A percentile compares a stretch with the other conserved stretches of the same genome.
Conservation (phyloP, 495 filamentous ascomycete genomes). For the Hypomontagnella submonticulosa region DNA sequence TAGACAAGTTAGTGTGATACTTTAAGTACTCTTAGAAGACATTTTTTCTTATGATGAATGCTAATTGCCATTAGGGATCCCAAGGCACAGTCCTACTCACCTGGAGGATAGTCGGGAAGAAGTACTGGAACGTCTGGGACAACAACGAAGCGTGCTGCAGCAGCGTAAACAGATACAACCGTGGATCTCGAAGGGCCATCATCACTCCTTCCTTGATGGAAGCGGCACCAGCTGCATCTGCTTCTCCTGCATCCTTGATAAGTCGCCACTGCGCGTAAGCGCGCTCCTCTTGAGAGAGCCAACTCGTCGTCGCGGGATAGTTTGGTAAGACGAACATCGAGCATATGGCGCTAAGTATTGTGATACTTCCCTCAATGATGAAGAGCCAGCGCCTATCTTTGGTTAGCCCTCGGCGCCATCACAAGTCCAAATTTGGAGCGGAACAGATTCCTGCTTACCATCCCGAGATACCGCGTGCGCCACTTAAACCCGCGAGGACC, state of each 20-base stretch:
- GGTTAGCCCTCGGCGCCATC: background rate
- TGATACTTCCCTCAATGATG: constrained; percentile 57
- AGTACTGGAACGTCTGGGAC: constrained; percentile 58
- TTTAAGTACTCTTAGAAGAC: too few species aligned
- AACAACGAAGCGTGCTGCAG: constrained; percentile 57
- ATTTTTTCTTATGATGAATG: too few species aligned
- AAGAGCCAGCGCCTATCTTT: constrained; percentile 48
- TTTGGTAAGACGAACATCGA: constrained; percentile 55
- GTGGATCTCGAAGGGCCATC: constrained; percentile 54
- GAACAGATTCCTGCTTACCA: constrained; percentile 43
- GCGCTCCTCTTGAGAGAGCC: constrained; percentile 56
- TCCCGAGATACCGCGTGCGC: constrained; percentile 52
- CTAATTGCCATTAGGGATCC: too few species aligned
- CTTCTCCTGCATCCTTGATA: constrained; percentile 54
- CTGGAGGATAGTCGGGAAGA: constrained; percentile 67
- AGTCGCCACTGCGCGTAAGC: constrained; percentile 56
- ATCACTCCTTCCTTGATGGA: constrained; percentile 53
- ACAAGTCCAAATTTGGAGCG: background rate
- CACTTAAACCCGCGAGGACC: constrained; percentile 54
- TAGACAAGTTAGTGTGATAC: too few species aligned
- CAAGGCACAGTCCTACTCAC: too few species aligned
- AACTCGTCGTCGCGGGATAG: constrained; percentile 56
- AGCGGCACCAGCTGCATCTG: constrained; percentile 43
- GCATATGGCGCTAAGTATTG: constrained; percentile 53
- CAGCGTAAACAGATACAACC: constrained; percentile 59